These are phyloP conservation scores for Arabidopsis arenosa DNA, from an alignment of 345 rosid species.

Conservation along the genomic window DNA sequence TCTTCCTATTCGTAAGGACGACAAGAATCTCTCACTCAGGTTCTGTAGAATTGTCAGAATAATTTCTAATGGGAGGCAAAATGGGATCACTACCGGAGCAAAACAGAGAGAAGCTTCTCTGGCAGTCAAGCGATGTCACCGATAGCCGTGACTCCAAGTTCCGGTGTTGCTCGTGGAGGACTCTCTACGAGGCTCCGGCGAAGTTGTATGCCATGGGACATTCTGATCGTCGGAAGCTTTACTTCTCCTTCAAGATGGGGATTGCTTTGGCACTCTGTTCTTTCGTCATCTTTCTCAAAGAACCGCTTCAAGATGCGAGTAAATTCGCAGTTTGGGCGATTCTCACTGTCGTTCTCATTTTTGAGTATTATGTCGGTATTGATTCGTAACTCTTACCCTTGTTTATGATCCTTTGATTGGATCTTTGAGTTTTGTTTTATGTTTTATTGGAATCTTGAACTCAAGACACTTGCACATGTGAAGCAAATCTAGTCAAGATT, in stretches of 20 bases:
- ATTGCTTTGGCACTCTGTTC: slow-evolving; percentile 58
- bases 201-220: slow-evolving; percentile 67
- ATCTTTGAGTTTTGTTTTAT: not conserved
- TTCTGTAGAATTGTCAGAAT: not conserved
- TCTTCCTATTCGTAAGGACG: not conserved
- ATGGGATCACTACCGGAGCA: slow-evolving; percentile 50
- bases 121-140: slow-evolving; percentile 22
- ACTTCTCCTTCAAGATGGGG: slow-evolving; percentile 73
- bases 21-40: slow-evolving; percentile 16
- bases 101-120: slow-evolving; percentile 63
- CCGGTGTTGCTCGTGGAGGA: slow-evolving; percentile 47
- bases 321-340: slow-evolving; percentile 80
- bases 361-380: slow-evolving; percentile 78
- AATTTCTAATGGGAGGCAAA: slow-evolving; percentile 44
- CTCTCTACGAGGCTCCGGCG: slow-evolving; percentile 22
- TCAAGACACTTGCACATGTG: not conserved
- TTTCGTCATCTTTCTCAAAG: slow-evolving; percentile 61
- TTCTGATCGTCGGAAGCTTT: slow-evolving; percentile 63
- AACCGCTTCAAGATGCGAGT: slow-evolving; percentile 49
- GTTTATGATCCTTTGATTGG: not conserved
- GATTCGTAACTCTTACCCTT: not conserved
- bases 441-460: slow-evolving; percentile 14
- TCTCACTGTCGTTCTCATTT: slow-evolving; percentile 79
- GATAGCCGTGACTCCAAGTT: slow-evolving; percentile 34
- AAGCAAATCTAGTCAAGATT: not conserved